These are phyloP conservation scores for Rosa chinensis DNA, from an alignment of 306 rosid species.

Conservation along the genomic window DNA sequence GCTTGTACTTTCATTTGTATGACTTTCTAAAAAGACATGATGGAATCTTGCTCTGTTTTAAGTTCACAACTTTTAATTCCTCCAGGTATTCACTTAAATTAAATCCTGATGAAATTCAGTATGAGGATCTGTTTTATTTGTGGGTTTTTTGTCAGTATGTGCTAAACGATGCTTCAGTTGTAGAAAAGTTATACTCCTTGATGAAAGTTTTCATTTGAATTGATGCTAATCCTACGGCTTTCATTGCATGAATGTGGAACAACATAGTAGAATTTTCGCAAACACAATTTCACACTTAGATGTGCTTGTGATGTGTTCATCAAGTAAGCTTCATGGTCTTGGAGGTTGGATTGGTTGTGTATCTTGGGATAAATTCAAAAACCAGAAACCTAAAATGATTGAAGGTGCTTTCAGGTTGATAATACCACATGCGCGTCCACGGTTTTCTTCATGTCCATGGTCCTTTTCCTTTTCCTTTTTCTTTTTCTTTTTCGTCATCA, in stretches of 20 bases:
- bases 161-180: background rate
- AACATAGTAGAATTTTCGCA: background rate
- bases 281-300: background rate
- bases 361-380: background rate
- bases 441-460: background rate
- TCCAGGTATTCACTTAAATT: conserved; percentile 6
- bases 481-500: background rate
- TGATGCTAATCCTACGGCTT: background rate
- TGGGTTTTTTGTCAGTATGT: background rate
- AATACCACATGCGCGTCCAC: conserved; percentile 17
- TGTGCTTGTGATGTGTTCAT: background rate
- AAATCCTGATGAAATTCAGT: conserved; percentile 13
- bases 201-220: background rate
- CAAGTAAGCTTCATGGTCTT: background rate
- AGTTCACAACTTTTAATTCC: background rate
- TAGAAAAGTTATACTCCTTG: background rate
- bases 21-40: conserved; percentile 1
- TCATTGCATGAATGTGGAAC: background rate
- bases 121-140: background rate
- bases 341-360: background rate
- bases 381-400: background rate
- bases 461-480: background rate
- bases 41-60: background rate
- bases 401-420: background rate
- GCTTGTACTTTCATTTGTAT: conserved; percentile 13